Base-by-base conservation (phyloP, 768 basidiomycete species). In the Pulveroboletus ravenelii region DNA sequence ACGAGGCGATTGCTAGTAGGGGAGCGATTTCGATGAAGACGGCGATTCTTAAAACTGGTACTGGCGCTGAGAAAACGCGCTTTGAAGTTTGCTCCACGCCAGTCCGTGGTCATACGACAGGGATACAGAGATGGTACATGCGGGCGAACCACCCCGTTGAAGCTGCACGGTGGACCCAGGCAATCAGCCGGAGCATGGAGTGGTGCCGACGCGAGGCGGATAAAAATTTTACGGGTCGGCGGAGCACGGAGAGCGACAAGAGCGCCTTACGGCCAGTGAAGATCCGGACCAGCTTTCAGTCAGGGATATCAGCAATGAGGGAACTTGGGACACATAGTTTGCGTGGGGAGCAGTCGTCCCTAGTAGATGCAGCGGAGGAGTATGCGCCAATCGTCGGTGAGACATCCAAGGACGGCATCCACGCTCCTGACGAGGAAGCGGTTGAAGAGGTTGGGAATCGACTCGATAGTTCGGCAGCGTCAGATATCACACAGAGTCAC, bases 21-120 rank as follows among this genome's bases (percentile, higher is more conserved):
- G 94, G 94, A 1, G 86, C 91, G 0, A 93, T 97, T 56, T 81
- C 86, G 3, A 89, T 96, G 84, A 84, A 82, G 59, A 84, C 78
- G 1, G 93, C 91, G 1, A 69, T 77, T 5, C 69, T 93, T 17
- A 84, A 81, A 59, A 54, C 73, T 15, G 73, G 78, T 10, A 59
- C 74, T 7, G 66, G 75, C 35, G 59, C 66, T 25, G 83, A 88
- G 54, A 79, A 84, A 43, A 73, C 83, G 17, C 83, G 90, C 13
- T 94, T 98, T 59, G 93, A 95, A 62, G 79, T 98, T 6, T 82
- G 85, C 52, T 81, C 84, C 5, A 68, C 74, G 1, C 81, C 81
- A 1, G 69, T 75, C 4, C 72, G 76, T 14, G 74, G 77, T 3
- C 70, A 76, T 38, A 63, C 71, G 17, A 55, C 73, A 14, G 70